Base-by-base conservation (phyloP, 345 rosid genomes). In the Salix viminalis region DNA sequence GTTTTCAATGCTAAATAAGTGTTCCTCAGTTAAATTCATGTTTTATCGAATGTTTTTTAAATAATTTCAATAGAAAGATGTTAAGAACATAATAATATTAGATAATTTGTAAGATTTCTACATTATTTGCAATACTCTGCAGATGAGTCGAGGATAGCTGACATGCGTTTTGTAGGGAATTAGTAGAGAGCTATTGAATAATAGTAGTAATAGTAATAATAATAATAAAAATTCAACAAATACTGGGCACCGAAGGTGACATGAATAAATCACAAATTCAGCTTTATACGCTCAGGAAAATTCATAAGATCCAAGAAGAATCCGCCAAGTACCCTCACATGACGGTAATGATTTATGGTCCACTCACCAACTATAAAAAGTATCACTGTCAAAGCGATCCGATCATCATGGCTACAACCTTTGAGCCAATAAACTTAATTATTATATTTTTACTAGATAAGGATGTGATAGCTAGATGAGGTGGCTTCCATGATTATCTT, bases 351-450 rank as follows among this genome's bases (percentile, higher is more conserved):
- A 62, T 74, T 74, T 52, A 15, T 23, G 21, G 74, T n/a, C 30
- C 71, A 46, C 5, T 18, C 75, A 32, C 44, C 42, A 44, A 67
- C 65, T 44, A 48, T 62, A 19, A 71, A 65, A 36, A 36, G 56
- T 48, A 67, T 67, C 80, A 75, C 61, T 79, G 84, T 76, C 78
- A 71, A 73, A 61, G 18, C 48, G 41, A 37, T 24, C 24, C 13
- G 50, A 65, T 79, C 52, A 74, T 74, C 65, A 70, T 73, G 61
- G 69, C 77, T 42, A 67, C 36, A 61, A 62, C 79, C 85, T 77
- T 83, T 65, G 84, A 81, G 83, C 85, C 90, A 79, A 78, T 71
- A 85, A 81, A 77, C 76, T 39, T 65, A 26, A 36, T 36, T 36
- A 36, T 34, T 34, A 34, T 5, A 5, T 36, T 6, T 36, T 36